These are phyloP conservation scores for Eutrema japonicum DNA, from an alignment of 345 rosid species.

Conservation along the genomic window DNA sequence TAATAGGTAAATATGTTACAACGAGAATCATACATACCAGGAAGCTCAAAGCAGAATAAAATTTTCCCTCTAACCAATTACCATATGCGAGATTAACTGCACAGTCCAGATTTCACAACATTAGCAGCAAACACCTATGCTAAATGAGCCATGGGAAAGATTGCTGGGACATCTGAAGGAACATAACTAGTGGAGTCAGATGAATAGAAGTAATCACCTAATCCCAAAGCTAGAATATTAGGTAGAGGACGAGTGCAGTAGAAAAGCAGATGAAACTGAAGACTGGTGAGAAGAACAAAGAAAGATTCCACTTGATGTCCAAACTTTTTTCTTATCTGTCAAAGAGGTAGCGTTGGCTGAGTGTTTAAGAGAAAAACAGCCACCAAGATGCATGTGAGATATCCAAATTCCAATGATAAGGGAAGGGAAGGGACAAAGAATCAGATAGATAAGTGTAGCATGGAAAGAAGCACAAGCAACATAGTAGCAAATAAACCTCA, in stretches of 20 bases:
- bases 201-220: slow-evolving; percentile 61
- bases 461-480: slow-evolving; percentile 9
- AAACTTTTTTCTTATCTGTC: slow-evolving; percentile 75
- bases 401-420: slow-evolving; percentile 11
- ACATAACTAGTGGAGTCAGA: slow-evolving; percentile 16
- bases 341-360: slow-evolving; percentile 21
- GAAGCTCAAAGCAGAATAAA: slow-evolving; percentile 72
- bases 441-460: slow-evolving; percentile 38
- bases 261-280: slow-evolving; percentile 94
- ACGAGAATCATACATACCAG: slow-evolving; percentile 57
- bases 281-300: slow-evolving; percentile 74
- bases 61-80: slow-evolving; percentile 65
- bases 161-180: slow-evolving; percentile 11
- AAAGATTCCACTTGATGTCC: slow-evolving; percentile 94
- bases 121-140: slow-evolving; percentile 23
- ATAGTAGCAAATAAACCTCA: slow-evolving; percentile 21
- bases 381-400: slow-evolving; percentile 25
- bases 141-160: slow-evolving; percentile 24
- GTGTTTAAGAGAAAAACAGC: slow-evolving; percentile 13
- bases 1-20: slow-evolving; percentile 11
- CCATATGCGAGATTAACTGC: slow-evolving; percentile 92
- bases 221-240: slow-evolving; percentile 76
- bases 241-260: slow-evolving; percentile 96
- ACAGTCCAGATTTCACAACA: slow-evolving; percentile 37
- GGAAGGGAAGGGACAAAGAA: slow-evolving; percentile 18